Percentiles rank a stretch among this genome's conserved stretches.
phyloP scores from a whole-genome alignment of 768 basidiomycete species.

The Amyloporia xantha region DNA sequence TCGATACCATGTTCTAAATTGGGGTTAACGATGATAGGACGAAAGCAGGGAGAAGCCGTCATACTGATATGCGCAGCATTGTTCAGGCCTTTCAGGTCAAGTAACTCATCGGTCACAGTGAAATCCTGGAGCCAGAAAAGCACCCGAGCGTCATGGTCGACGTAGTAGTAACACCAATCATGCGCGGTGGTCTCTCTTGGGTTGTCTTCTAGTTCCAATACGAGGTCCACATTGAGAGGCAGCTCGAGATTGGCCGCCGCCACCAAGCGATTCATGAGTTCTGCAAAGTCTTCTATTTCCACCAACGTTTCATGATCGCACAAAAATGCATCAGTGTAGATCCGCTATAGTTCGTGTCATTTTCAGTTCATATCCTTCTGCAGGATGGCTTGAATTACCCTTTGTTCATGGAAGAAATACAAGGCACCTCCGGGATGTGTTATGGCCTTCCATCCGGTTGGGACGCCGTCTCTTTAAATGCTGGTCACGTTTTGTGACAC shows the following conservation, averaged over 20 bases:
- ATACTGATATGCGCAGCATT: neutral
- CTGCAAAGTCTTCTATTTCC: neutral
- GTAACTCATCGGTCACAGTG: neutral
- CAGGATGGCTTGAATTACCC: neutral
- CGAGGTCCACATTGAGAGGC: neutral
- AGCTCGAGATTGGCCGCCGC: neutral
- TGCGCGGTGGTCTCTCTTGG: neutral
- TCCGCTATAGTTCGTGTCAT: neutral
- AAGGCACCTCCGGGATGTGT: neutral
- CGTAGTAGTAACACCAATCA: neutral
- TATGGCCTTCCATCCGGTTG: neutral
- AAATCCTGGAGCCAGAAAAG: neutral
- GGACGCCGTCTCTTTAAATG: neutral
- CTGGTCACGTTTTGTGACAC: neutral
- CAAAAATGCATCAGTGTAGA: neutral
- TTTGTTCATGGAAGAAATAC: neutral
- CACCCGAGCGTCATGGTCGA: neutral
- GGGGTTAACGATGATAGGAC: too few relatives aligned
- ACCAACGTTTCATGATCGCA: neutral
- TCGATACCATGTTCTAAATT: constrained; percentile 19
- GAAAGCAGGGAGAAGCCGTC: too few relatives aligned
- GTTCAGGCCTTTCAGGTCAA: neutral
- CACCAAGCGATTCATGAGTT: neutral
- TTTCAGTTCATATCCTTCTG: neutral
- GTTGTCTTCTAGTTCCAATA: neutral